Evolutionary conservation across 2,329 filamentous ascomycete genomes (phyloP).

Genomic region (Thermothelomyces thermophilus): DNA sequence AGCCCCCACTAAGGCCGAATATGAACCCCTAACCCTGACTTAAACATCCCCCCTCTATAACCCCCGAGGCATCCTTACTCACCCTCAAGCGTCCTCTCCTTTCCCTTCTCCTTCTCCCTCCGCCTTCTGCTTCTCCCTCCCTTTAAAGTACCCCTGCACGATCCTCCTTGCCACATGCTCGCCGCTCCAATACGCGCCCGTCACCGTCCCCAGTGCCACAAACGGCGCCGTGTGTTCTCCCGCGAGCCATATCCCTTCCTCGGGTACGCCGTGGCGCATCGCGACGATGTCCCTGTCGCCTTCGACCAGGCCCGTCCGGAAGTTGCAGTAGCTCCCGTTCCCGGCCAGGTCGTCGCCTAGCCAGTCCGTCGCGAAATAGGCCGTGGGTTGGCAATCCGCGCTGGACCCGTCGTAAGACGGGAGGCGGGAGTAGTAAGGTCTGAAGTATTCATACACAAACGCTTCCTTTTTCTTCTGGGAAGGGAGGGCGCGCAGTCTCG

Average conservation of each 20-base stretch:
- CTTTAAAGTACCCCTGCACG: constrained; percentile 1
- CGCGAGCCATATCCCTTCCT: constrained; percentile 72
- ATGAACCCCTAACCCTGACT: constrained; percentile 5
- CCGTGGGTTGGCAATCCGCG: constrained; percentile 54
- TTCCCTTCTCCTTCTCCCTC: background rate
- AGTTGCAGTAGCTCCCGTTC: constrained; percentile 78
- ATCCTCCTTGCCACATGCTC: constrained; percentile 67
- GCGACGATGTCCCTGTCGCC: constrained; percentile 66
- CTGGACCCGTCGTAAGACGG: constrained; percentile 55
- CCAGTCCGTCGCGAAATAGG: constrained; percentile 69
- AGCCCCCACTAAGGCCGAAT: background rate
- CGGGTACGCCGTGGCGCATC: constrained; percentile 57
- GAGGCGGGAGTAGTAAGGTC: constrained; percentile 70
- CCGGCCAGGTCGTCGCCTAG: constrained; percentile 71
- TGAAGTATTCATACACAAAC: constrained; percentile 60
- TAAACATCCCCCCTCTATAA: too few relatives aligned
- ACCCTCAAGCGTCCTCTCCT: background rate
- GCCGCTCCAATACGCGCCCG: constrained; percentile 88
- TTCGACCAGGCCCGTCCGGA: constrained; percentile 65
- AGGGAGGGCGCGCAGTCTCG: constrained; percentile 35
- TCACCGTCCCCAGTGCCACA: constrained; percentile 79
- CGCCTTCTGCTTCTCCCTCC: background rate
- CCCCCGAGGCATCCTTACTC: background rate
- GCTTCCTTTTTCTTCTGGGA: constrained; percentile 43
- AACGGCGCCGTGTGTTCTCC: constrained; percentile 90